A percentile compares a stretch with the other conserved stretches of the same genome.
Evolutionary conservation across 202 grass and related monocot species (phyloP).

Genomic region (Zoysia matrella): DNA sequence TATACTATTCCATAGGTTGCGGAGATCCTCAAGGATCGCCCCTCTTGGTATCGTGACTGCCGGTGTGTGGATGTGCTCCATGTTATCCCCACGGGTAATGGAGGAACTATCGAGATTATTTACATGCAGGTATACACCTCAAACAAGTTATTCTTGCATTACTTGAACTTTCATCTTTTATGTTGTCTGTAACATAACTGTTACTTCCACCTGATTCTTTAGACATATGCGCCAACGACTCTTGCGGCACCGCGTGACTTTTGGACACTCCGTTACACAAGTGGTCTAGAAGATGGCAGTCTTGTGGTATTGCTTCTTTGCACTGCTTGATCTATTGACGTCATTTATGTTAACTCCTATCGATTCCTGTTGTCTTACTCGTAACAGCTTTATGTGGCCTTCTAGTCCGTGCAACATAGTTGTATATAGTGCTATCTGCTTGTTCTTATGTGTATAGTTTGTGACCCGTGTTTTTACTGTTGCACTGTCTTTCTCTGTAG

Average conservation of each 20-base stretch:
- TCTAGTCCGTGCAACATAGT: neutral
- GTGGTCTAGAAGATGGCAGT: too few relatives aligned
- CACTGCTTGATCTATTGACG: slow-evolving; percentile 4
- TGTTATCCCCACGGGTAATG: too few relatives aligned
- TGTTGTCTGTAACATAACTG: slow-evolving; percentile 35
- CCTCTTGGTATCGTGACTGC: slow-evolving; percentile 76
- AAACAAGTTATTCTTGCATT: neutral
- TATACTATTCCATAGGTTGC: slow-evolving; percentile 70
- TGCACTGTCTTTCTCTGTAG: slow-evolving; percentile 54
- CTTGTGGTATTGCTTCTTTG: neutral
- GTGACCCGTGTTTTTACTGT: slow-evolving; percentile 24
- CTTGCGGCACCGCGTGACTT: too few relatives aligned
- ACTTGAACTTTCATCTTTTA: neutral
- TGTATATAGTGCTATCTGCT: neutral
- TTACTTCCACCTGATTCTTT: slow-evolving; percentile 36
- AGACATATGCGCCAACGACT: slow-evolving; percentile 59
- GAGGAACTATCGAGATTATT: too few relatives aligned
- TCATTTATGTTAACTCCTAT: slow-evolving; percentile 31
- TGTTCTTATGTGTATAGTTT: neutral
- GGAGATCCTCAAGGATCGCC: slow-evolving; percentile 96
- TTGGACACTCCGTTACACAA: too few relatives aligned
- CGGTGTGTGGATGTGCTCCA: too few relatives aligned
- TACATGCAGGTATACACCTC: slow-evolving; percentile 62
- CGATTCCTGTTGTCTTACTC: slow-evolving; percentile 13
- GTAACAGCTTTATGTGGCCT: neutral